Evolutionary conservation across 2,329 filamentous ascomycete species (phyloP), one percentile per base, ranked within the genome.

Genomic region (Ilyonectria mors-panacis): DNA sequence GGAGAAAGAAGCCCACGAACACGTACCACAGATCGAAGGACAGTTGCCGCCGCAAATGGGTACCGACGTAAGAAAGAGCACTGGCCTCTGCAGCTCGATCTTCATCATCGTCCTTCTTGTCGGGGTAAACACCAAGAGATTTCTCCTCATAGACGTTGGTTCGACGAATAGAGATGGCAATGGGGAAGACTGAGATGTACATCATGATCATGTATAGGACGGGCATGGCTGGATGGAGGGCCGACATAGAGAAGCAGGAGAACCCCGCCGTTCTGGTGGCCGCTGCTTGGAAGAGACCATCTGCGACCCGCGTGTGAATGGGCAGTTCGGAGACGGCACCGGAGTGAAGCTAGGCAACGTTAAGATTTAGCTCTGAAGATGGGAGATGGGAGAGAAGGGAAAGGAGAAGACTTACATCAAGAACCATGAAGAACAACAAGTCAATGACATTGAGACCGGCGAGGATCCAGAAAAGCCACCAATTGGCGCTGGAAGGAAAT

Each of bases 21-120:
- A 99, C 92, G 76, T 94, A 99, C 96, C 96, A 99, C 80, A 99
- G 81, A 81, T 99, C 96, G 83, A 99, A 99, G 60, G 94, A 97
- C 39, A 99, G 88, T 81, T 99, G 96, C 53, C 93, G 91, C 42
- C 96, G 93, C 79, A 99, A 87, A 88, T 99, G 96, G 58, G 93
- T 91, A 3, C 94, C 93, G 58, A 99, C 92, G 74, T 98, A 98
- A 67, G 92, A 95, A 50, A 94, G 89, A 48, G 92, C 88, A 42
- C 84, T 87, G 26, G 86, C 86, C 15, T 88, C 85, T 2, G 80
- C 26, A 26, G 26, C 77, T 3, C 82, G 78, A n/a, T 86, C 84
- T 4, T 85, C 83, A 3, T 83, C 78, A 1, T 83, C 79, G 45
- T 87, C 85, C 39, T 83, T 77, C n/a, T 82, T 77, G 21, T 82